Percentiles rank a stretch among this genome's conserved stretches.
Evolutionary conservation across 345 rosid genomes (phyloP).

Genomic region (Eucalyptus regnans): DNA sequence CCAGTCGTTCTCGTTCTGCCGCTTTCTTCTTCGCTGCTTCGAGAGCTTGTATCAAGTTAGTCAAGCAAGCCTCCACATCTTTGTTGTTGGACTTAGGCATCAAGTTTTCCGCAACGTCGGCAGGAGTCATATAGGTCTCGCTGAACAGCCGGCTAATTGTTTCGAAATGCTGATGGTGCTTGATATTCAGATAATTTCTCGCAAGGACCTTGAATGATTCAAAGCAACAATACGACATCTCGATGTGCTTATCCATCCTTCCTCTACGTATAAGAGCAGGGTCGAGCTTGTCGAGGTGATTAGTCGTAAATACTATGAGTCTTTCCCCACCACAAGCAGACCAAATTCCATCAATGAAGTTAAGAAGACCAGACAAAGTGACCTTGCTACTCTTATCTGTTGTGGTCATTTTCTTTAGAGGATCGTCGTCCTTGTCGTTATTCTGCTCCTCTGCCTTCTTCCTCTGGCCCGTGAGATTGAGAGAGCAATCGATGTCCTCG

Average conservation of each 20-base stretch:
- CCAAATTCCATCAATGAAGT: slow-evolving; percentile 7
- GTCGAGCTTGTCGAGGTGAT: slow-evolving; percentile 4
- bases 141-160: background rate
- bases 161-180: background rate
- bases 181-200: background rate
- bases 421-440: background rate
- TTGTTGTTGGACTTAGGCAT: background rate
- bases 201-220: background rate
- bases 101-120: slow-evolving; percentile 8
- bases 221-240: background rate
- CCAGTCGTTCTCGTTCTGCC: background rate
- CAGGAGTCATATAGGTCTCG: slow-evolving; percentile 1
- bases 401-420: background rate
- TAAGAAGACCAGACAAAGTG: slow-evolving; percentile 9
- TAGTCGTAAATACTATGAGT: slow-evolving; percentile 6
- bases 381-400: slow-evolving; percentile 1
- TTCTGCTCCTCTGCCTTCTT: background rate
- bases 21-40: background rate
- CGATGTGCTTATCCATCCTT: slow-evolving; percentile 15
- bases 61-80: background rate
- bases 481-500: slow-evolving; percentile 15
- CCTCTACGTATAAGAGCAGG: slow-evolving; percentile 11
- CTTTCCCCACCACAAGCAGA: slow-evolving; percentile 10
- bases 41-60: background rate
- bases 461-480: slow-evolving; percentile 6